phyloP scores from a whole-genome alignment of 768 basidiomycete species.

The Tephrocybe sp. region DNA sequence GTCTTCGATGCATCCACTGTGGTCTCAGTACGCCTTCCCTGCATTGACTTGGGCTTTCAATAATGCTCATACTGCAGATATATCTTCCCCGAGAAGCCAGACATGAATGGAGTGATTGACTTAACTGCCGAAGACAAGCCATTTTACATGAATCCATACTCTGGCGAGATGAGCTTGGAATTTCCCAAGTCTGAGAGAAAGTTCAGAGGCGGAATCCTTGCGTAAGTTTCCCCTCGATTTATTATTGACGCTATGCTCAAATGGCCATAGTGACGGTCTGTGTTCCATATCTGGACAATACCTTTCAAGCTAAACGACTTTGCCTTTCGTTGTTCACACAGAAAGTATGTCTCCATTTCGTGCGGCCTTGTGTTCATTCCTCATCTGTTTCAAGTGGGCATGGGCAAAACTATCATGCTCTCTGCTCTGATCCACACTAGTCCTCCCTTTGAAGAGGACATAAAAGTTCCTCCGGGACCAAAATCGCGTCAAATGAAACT shows the following conservation, averaged over 20 bases:
- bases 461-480: slow-evolving; percentile 22
- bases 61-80: slow-evolving; percentile 47
- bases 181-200: slow-evolving; percentile 80
- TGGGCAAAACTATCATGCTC: slow-evolving; percentile 94
- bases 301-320: slow-evolving; percentile 1
- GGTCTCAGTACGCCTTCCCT: slow-evolving; percentile 67
- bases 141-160: slow-evolving; percentile 91
- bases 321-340: slow-evolving; percentile 2
- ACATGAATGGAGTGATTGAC: slow-evolving; percentile 58
- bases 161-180: slow-evolving; percentile 81
- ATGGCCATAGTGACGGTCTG: slow-evolving; percentile 13
- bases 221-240: slow-evolving; percentile 45
- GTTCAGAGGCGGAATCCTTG: slow-evolving; percentile 86
- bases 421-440: slow-evolving; percentile 87
- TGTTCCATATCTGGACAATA: not conserved
- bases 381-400: slow-evolving; percentile 65
- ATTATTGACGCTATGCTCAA: slow-evolving; percentile 17
- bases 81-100: slow-evolving; percentile 61
- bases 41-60: not conserved
- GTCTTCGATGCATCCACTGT: slow-evolving; percentile 85
- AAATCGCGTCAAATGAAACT: slow-evolving; percentile 60
- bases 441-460: slow-evolving; percentile 41
- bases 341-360: slow-evolving; percentile 18
- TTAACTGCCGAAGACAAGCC: slow-evolving; percentile 73
- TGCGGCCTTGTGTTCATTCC: slow-evolving; percentile 3